phyloP scores from a whole-genome alignment of 139 green algal species.

The Chlamydomonas eustigma region DNA sequence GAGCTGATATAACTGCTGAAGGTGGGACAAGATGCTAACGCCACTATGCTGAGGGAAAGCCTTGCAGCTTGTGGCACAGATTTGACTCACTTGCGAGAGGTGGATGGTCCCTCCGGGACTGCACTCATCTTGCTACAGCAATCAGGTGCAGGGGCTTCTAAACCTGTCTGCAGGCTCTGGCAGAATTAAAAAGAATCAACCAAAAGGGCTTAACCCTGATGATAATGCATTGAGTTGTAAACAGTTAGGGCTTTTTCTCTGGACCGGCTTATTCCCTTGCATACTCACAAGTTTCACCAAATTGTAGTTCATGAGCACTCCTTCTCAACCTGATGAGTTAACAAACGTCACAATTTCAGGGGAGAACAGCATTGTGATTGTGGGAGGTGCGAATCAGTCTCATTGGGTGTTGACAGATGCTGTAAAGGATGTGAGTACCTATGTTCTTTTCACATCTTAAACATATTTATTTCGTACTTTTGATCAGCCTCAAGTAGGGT shows the following conservation, averaged over 20 bases:
- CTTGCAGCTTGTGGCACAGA: conserved; percentile 53
- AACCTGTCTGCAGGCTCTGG: too few species aligned
- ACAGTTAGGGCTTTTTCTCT: too few species aligned
- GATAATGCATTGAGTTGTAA: too few species aligned
- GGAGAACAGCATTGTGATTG: conserved; percentile 84
- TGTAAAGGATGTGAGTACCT: background rate
- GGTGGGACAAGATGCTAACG: conserved; percentile 74
- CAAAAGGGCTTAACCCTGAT: too few species aligned
- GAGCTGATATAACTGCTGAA: conserved; percentile 25
- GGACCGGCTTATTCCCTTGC: too few species aligned
- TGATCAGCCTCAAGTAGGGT: too few species aligned
- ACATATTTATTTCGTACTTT: background rate
- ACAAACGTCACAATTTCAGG: conserved; percentile 37
- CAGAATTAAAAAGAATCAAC: too few species aligned
- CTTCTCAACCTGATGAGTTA: too few species aligned
- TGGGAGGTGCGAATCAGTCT: conserved; percentile 64
- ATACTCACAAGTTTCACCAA: too few species aligned
- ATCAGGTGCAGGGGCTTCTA: conserved; percentile 30
- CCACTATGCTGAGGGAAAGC: conserved; percentile 42
- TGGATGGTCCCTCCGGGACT: conserved; percentile 64
- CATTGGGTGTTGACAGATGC: conserved; percentile 17
- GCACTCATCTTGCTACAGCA: conserved; percentile 80
- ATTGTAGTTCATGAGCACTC: too few species aligned
- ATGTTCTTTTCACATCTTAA: background rate
- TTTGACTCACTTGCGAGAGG: conserved; percentile 41